Evolutionary conservation across 2,329 filamentous ascomycete species (phyloP), one percentile per base, ranked within the genome.

Genomic region (Blastomyces parvus): DNA sequence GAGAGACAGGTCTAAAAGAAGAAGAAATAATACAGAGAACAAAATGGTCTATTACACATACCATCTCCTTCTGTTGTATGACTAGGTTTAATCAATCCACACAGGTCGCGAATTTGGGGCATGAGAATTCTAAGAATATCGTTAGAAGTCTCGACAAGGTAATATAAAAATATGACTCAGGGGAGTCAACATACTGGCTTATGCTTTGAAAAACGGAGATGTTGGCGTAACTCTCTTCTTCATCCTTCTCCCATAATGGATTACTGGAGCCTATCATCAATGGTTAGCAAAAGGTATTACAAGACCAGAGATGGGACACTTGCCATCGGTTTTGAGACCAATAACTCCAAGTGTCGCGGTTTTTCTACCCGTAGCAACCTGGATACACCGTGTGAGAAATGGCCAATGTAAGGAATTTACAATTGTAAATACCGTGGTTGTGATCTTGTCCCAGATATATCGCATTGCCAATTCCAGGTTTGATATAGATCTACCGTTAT

Each of bases 381-480:
- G 61, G 3, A 60, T 30, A 52, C 7, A 25, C 27, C 25, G 3
- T 36, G 19, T 62, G 52, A 56, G 52, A 44, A 19, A 57, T n/a
- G 9, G 8, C 9, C 9, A 30, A 40, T 30, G 22, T 30, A 57
- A 33, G 42, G 2, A 62, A 48, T 44, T 55, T 2, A 13, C 22
- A 44, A 46, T 55, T 62, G 33, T 4, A 38, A 36, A 48, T 75
- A 91, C 88, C 3, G 87, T 90, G 8, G 84, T 85, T 5, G 87
- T 88, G 68, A 95, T 89, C 73, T 90, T 94, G 80, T 97, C 93
- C 92, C 93, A 99, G 59, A 97, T 84, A 77, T 96, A 99, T 66
- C 86, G 85, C 85, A 97, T 87, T 58, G 86, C 85, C 86, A 88
- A 99, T 65, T 97, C 90, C 22, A 99, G 83, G 73, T 97, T 89